Evolutionary conservation across 495 filamentous ascomycete genomes (phyloP), one percentile per base, ranked within the genome.

Genomic region (Clohesyomyces aquaticus): DNA sequence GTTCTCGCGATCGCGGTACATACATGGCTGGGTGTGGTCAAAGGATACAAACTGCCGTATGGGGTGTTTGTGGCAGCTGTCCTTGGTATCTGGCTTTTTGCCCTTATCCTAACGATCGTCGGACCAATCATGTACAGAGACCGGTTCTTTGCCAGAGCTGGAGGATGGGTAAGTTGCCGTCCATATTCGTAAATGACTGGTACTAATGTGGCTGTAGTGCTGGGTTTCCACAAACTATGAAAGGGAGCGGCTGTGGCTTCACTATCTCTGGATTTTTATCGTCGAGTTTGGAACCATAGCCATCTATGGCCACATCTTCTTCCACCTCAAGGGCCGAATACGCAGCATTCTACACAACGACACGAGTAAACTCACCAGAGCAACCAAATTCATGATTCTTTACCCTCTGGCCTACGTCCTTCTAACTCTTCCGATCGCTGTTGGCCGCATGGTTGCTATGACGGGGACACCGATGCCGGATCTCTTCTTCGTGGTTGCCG

Each of bases 221-320:
- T 91, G 88, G 88, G 82, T 91, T 29, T 87, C 82, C 65, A 71
- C 78, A 41, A 72, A 79, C 1, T 89, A 85, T 73, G 80, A 85
- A 58, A 67, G 72, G 4, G 77, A 85, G 42, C 88, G 88, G 63
- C 81, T 93, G 0, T 84, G 82, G 78, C 81, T 87, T 19, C 89
- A 93, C 68, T 93, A 93, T 69, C 79, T 91, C 64, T 93, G 86
- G 83, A 89, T 91, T 73, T 91, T 91, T 75, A 74, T 91, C 47
- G 78, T 82, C 54, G 82, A 91, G 62, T 83, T 87, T 66, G 71
- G 84, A 19, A 89, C 87, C 12, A 79, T 86, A 49, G 59, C 78
- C 42, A 79, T 91, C 14, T 93, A 93, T 73, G 76, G 77, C 1
- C 73, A 86, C 57, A 84, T 89, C 72, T 88, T 83, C 74, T 66